A percentile compares a stretch with the other conserved stretches of the same genome.
Conservation (phyloP, 1,284 basidiomycete species). For the Cutaneotrichosporon daszewskae region DNA sequence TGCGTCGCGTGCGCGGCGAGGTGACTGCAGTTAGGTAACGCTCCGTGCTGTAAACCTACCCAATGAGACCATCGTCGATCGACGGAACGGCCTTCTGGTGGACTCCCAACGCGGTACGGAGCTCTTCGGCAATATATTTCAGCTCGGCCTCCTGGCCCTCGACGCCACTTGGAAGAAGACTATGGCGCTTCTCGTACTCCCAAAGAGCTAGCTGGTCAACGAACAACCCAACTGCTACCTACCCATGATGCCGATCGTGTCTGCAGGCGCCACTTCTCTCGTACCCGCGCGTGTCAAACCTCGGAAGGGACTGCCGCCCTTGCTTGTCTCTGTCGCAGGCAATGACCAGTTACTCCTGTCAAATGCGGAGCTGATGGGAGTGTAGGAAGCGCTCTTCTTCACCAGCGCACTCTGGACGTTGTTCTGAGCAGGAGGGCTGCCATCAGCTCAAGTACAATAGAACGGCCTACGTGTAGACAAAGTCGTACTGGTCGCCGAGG, state of each 20-base stretch:
- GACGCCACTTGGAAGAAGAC: conserved; percentile 55
- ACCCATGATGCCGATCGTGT: conserved; percentile 70
- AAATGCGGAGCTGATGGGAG: conserved; percentile 62
- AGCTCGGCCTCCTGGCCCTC: conserved; percentile 56
- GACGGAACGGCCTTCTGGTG: conserved; percentile 59
- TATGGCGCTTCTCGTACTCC: conserved; percentile 67
- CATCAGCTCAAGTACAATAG: neutral
- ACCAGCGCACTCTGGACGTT: conserved; percentile 24
- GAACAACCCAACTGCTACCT: conserved; percentile 21
- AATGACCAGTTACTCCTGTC: conserved; percentile 42
- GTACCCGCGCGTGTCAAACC: conserved; percentile 64
- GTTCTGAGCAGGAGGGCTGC: neutral
- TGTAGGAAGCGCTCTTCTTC: conserved; percentile 61
- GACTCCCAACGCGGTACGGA: conserved; percentile 61
- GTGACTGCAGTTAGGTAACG: conserved; percentile 48
- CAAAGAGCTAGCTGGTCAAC: conserved; percentile 61
- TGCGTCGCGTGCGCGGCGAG: conserved; percentile 65
- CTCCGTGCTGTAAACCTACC: conserved; percentile 22
- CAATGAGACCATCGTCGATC: conserved; percentile 51
- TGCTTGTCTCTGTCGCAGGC: conserved; percentile 9
- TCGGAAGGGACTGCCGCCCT: conserved; percentile 57
- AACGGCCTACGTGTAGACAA: conserved; percentile 65
- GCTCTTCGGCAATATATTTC: conserved; percentile 55
- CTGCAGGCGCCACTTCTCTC: conserved; percentile 68
- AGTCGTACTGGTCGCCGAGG: conserved; percentile 69